phyloP scores from a whole-genome alignment of 768 basidiomycete genomes.

The Lactarius deliciosus region DNA sequence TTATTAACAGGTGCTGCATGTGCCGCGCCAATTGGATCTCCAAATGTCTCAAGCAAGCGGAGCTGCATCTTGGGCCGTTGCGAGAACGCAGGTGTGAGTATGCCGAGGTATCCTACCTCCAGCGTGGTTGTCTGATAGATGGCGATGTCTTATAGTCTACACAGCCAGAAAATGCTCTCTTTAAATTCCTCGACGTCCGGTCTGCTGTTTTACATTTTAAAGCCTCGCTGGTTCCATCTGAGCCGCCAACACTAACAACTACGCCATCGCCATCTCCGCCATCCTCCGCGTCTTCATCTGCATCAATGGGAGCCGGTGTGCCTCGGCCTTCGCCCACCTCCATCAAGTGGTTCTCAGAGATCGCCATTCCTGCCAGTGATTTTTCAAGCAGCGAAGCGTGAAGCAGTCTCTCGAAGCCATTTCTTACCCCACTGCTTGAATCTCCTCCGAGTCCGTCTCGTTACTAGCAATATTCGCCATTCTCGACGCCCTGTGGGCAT shows the following conservation, averaged over 20 bases:
- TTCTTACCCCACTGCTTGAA: too few relatives aligned
- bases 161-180: neutral
- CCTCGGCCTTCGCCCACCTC: neutral
- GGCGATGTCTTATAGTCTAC: neutral
- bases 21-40: slow-evolving; percentile 2
- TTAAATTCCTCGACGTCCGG: neutral
- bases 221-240: neutral
- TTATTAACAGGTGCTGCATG: neutral
- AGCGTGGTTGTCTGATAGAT: neutral
- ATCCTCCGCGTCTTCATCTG: neutral
- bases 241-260: neutral
- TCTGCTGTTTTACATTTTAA: neutral
- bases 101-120: neutral
- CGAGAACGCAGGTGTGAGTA: neutral
- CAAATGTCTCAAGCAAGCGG: neutral
- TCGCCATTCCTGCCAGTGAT: neutral
- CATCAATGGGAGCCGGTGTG: neutral
- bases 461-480: neutral
- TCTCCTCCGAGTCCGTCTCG: neutral
- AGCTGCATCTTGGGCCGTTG: neutral
- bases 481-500: slow-evolving; percentile 2
- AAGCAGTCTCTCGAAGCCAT: neutral
- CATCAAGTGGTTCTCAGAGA: neutral
- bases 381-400: neutral
- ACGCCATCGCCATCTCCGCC: neutral